Evolutionary conservation across 2,329 filamentous ascomycete genomes (phyloP).

Genomic region (Hypoxylon sp.): DNA sequence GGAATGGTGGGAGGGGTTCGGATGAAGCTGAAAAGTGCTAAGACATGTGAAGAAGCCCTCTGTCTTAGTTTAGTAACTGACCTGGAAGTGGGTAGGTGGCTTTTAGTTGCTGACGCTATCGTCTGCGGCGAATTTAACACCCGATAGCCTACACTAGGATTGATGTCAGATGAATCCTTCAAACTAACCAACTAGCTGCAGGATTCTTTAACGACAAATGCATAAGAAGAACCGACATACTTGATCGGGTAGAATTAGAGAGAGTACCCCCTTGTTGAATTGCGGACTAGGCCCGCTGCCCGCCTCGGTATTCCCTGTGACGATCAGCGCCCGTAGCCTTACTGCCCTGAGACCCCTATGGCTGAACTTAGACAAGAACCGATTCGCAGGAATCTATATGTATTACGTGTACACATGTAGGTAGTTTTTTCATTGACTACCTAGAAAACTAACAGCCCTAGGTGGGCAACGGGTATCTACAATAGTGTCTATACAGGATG

Average conservation of each 20-base stretch:
- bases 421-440: background rate
- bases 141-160: slow-evolving; percentile 7
- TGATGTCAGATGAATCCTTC: background rate
- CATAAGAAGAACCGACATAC: slow-evolving; percentile 5
- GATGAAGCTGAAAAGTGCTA: background rate
- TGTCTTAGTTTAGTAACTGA: background rate
- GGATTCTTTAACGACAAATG: background rate
- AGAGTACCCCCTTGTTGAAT: background rate
- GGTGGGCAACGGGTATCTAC: background rate
- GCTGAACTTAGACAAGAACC: background rate
- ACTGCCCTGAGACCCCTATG: background rate
- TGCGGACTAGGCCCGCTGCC: background rate
- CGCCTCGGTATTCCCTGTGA: background rate
- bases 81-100: background rate
- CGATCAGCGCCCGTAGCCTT: background rate
- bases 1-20: background rate
- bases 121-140: background rate
- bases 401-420: background rate
- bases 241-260: background rate
- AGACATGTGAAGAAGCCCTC: background rate
- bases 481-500: background rate
- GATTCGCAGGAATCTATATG: background rate
- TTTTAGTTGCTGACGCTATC: slow-evolving; percentile 2
- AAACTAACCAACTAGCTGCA: background rate
- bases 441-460: background rate